Conservation (phyloP, 2,329 filamentous ascomycete genomes). For the Neofusicoccum laricinum region DNA sequence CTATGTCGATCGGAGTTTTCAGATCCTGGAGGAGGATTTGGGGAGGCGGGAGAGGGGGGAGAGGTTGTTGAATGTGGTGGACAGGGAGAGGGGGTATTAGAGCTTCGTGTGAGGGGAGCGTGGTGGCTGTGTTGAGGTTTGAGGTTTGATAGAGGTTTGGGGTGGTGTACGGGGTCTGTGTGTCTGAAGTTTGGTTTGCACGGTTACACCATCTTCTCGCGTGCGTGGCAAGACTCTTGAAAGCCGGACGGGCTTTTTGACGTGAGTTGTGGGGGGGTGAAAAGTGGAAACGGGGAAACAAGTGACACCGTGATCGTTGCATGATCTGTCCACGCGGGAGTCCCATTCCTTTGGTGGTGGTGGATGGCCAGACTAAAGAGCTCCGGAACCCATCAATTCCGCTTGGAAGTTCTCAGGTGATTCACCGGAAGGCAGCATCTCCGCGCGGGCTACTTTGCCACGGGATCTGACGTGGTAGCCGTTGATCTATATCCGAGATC, state of each 20-base stretch:
- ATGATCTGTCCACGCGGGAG: neutral
- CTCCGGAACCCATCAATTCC: neutral
- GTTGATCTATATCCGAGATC: neutral
- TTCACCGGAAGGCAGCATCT: neutral
- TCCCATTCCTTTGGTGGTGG: neutral
- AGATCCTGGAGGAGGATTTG: conserved; percentile 59
- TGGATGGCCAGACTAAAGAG: neutral
- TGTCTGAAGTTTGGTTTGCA: neutral
- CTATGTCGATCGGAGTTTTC: conserved; percentile 57
- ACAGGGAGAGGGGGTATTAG: conserved; percentile 60
- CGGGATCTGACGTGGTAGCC: neutral
- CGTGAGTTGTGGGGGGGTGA: neutral
- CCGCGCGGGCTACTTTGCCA: neutral
- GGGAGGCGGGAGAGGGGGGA: conserved; percentile 51
- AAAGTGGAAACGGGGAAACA: neutral
- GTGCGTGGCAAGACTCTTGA: neutral
- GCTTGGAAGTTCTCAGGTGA: neutral
- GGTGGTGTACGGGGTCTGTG: neutral
- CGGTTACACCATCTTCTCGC: neutral
- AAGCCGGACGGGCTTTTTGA: neutral
- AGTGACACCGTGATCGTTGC: neutral
- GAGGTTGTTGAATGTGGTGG: conserved; percentile 60
- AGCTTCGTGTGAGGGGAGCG: neutral
- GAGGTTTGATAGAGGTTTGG: neutral
- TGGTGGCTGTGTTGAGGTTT: neutral